Evolutionary conservation across 2,329 filamentous ascomycete species (phyloP).

Genomic region (Colletotrichum sp.): DNA sequence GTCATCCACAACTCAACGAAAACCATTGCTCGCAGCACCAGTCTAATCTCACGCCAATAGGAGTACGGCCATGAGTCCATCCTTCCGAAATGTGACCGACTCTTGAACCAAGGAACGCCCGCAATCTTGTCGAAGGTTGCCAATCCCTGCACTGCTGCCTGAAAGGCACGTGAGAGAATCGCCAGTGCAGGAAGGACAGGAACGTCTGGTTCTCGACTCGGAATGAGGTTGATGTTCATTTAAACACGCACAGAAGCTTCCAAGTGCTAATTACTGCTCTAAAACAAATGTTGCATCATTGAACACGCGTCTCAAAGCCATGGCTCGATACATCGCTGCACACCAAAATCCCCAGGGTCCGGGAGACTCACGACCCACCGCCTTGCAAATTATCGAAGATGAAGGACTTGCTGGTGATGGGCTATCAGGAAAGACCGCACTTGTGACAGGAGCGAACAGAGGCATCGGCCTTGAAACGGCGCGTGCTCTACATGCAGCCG

Average conservation of each 20-base stretch:
- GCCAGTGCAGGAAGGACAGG: not conserved
- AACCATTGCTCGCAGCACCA: not conserved
- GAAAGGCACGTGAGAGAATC: not conserved
- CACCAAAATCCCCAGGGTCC: constrained; percentile 27
- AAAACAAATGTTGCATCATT: not conserved
- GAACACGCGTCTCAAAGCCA: not conserved
- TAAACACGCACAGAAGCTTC: not conserved
- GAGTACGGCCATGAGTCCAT: not conserved
- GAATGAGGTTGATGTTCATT: accelerated
- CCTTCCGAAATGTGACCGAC: not conserved
- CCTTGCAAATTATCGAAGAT: constrained; percentile 42
- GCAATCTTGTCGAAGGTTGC: not conserved
- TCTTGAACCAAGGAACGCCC: accelerated
- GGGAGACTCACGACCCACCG: constrained; percentile 45
- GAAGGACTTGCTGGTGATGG: constrained; percentile 33
- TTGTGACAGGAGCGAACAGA: constrained; percentile 41
- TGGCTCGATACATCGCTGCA: not conserved
- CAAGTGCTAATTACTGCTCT: not conserved
- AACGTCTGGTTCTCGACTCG: not conserved
- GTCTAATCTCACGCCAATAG: not conserved
- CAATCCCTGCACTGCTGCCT: not conserved
- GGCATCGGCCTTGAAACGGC: constrained; percentile 43
- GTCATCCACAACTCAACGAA: not conserved
- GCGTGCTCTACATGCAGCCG: constrained; percentile 38
- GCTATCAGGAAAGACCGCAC: constrained; percentile 35